Percentiles rank a stretch among this genome's conserved stretches.
Evolutionary conservation across 2,329 filamentous ascomycete genomes (phyloP).

Genomic region (Drechslerella dactyloides): DNA sequence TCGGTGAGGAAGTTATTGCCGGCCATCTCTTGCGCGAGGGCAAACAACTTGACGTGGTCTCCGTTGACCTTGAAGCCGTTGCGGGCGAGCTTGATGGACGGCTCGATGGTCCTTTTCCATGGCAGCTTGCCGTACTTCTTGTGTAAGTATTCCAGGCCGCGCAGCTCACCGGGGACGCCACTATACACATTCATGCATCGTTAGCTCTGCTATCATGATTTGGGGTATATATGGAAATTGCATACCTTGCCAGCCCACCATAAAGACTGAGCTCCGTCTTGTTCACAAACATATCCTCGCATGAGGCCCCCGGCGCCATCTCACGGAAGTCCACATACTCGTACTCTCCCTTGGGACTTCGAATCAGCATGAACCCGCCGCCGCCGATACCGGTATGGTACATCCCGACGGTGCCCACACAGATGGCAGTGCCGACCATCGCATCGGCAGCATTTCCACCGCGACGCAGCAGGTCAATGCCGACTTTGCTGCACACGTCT

Average conservation of each 20-base stretch:
- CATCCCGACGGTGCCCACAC: slow-evolving; percentile 72
- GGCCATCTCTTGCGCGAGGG: slow-evolving; percentile 58
- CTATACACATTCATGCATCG: slow-evolving; percentile 56
- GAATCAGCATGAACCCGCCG: slow-evolving; percentile 86
- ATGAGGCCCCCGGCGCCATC: slow-evolving; percentile 79
- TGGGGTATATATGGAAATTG: not conserved
- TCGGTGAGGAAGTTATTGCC: slow-evolving; percentile 72
- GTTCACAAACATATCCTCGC: slow-evolving; percentile 81
- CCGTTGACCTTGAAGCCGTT: slow-evolving; percentile 75
- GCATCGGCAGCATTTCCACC: slow-evolving; percentile 79
- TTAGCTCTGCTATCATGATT: not conserved
- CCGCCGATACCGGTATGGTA: slow-evolving; percentile 73
- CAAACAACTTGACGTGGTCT: slow-evolving; percentile 78
- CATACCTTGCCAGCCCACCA: slow-evolving; percentile 72
- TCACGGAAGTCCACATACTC: slow-evolving; percentile 91
- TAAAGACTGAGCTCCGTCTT: slow-evolving; percentile 71
- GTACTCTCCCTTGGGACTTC: slow-evolving; percentile 74
- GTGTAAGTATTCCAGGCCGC: slow-evolving; percentile 58
- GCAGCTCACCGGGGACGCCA: slow-evolving; percentile 64
- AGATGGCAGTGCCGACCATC: slow-evolving; percentile 74
- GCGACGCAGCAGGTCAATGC: slow-evolving; percentile 67
- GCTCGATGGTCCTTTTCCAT: slow-evolving; percentile 75
- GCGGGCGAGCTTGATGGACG: slow-evolving; percentile 75
- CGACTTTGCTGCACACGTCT: slow-evolving; percentile 72
- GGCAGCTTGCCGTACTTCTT: slow-evolving; percentile 66